Evolutionary conservation across 345 rosid genomes (phyloP), one percentile per base, ranked within the genome.

Genomic region (Salix udensis): DNA sequence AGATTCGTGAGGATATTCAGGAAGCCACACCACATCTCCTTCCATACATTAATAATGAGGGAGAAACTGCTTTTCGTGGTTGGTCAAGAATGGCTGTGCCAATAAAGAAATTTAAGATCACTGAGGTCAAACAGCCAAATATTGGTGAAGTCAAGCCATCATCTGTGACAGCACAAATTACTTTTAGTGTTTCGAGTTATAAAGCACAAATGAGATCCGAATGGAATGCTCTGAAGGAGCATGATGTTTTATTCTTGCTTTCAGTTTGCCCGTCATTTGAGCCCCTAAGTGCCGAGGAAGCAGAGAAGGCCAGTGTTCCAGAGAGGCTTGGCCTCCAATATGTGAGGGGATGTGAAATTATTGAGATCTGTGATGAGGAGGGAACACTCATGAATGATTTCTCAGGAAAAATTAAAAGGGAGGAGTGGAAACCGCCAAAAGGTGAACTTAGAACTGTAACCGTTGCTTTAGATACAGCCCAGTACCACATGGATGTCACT

Each of bases 31-130:
- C 99, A 0, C 98, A 93, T 78, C 98, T 93, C 78, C 97, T 91
- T 83, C 91, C 96, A 2, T 87, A 89, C 83, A 92, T 92, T 73
- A 87, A 96, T 82, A 92, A 86, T 42, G 98, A 93, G 81, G 99
- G 98, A 73, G 93, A 92, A 60, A 77, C 97, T 78, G 91, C 97
- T 74, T 96, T 96, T 62, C 98, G 99, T 80, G 99, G 99, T 70
- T 96, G 98, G 99, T 96, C 99, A 72, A 89, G 99, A 80, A 96
- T 96, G 99, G 99, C 87, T 68, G 98, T 96, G 74, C 98, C 99
- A 8, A 84, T 93, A 75, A 92, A 79, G 81, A 85, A 83, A 58
- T 93, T 93, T 80, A 96, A 83, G 84, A 90, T 93, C 74, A 72
- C 87, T 61, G 92, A 87, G 87, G 92, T 91, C 77, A 96, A 93